phyloP scores from a whole-genome alignment of 2,329 filamentous ascomycete species.

The Endoconidiophora polonica region DNA sequence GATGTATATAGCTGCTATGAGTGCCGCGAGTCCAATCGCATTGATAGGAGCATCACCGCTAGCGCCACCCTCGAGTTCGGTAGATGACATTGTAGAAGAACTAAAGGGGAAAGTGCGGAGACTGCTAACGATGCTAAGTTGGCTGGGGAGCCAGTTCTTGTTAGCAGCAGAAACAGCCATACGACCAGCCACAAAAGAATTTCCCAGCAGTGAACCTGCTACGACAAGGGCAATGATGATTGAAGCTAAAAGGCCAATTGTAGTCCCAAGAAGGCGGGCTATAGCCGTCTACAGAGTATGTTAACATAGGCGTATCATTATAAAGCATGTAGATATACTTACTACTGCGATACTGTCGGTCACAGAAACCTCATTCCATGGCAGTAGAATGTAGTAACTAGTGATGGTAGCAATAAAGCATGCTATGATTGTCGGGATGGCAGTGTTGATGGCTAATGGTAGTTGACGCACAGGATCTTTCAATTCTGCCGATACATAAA shows the following conservation, averaged over 20 bases:
- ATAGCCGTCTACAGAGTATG: constrained; percentile 31
- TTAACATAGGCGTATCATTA: neutral
- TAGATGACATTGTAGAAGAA: neutral
- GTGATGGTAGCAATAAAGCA: constrained; percentile 45
- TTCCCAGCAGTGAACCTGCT: constrained; percentile 43
- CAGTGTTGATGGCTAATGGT: constrained; percentile 43
- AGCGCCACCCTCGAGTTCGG: constrained; percentile 10
- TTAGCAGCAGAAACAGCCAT: constrained; percentile 43
- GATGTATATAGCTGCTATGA: constrained; percentile 39
- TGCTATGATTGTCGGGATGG: constrained; percentile 40
- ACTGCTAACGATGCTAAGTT: constrained; percentile 29
- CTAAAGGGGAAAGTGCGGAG: constrained; percentile 20
- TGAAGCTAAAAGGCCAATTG: constrained; percentile 36
- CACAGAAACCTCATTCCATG: constrained; percentile 39
- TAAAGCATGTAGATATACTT: constrained; percentile 17
- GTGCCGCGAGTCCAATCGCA: constrained; percentile 32
- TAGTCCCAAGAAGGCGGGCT: constrained; percentile 35
- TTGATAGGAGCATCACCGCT: constrained; percentile 36
- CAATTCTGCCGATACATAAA: constrained; percentile 38
- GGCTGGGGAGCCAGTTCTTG: constrained; percentile 31
- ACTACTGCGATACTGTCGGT: constrained; percentile 48
- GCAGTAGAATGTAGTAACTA: constrained; percentile 45
- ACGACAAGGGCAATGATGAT: constrained; percentile 43
- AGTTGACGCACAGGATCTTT: constrained; percentile 34
- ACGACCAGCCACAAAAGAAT: constrained; percentile 44